A percentile compares a stretch with the other conserved stretches of the same genome.
These are phyloP conservation scores for Lenzites betulinus DNA, from an alignment of 768 basidiomycete genomes.

Conservation along the genomic window DNA sequence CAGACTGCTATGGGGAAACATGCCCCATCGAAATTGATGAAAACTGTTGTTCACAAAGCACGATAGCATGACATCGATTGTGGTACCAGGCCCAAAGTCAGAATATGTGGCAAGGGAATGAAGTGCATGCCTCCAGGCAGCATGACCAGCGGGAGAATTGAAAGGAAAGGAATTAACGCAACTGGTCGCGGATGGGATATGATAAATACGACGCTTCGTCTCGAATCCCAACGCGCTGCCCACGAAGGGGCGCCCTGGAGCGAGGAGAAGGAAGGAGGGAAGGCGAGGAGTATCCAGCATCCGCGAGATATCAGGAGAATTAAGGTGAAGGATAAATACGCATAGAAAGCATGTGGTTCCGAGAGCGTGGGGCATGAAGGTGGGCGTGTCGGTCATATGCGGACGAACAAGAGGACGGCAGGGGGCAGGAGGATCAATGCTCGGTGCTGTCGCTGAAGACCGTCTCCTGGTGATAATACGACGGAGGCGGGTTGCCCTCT, in stretches of 20 bases:
- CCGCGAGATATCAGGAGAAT: constrained; percentile 1
- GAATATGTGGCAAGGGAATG: neutral
- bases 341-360: constrained; percentile 14
- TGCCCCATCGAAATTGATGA: neutral
- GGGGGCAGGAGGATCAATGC: neutral
- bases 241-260: neutral
- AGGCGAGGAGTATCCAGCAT: neutral
- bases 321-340: constrained; percentile 11
- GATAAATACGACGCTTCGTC: constrained; percentile 9
- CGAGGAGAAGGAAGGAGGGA: neutral
- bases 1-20: too few relatives aligned
- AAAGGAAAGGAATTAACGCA: constrained; percentile 8
- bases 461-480: constrained; percentile 17
- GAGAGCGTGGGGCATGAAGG: constrained; percentile 15
- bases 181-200: constrained; percentile 1
- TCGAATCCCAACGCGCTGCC: neutral
- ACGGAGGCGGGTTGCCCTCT: constrained; percentile 21
- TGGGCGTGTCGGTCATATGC: constrained; percentile 7
- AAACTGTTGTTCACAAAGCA: neutral
- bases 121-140: neutral
- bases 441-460: constrained; percentile 19
- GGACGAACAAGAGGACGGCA: neutral
- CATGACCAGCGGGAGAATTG: neutral
- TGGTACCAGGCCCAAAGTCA: neutral
- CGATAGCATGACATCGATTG: neutral